These are phyloP conservation scores for Candida pini DNA, from an alignment of 805 yeast species.

Conservation along the genomic window DNA sequence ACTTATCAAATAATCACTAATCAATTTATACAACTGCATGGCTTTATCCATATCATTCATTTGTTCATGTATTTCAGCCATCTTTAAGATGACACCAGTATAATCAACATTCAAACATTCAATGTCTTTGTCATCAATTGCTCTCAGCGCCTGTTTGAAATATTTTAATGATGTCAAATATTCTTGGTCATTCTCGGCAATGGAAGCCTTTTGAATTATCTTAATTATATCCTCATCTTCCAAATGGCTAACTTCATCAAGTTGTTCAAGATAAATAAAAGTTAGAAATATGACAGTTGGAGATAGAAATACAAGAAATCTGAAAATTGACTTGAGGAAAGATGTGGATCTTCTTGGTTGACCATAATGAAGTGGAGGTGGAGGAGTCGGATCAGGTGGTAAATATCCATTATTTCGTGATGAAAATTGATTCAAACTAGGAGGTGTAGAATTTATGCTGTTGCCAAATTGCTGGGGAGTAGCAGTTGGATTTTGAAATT, in stretches of 20 bases:
- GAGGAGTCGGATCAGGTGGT: constrained; percentile 1
- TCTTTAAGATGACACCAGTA: constrained; percentile 79
- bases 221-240: neutral
- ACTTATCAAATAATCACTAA: constrained; percentile 10
- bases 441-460: constrained; percentile 1
- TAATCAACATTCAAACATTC: constrained; percentile 66
- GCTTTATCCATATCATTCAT: constrained; percentile 23
- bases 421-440: neutral
- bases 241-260: neutral
- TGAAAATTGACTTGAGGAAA: neutral
- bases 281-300: neutral
- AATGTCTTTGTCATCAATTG: constrained; percentile 49
- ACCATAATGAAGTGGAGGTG: constrained; percentile 1
- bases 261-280: neutral
- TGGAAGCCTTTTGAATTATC: constrained; percentile 8
- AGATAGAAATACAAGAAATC: neutral
- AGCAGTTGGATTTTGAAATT: constrained; percentile 19
- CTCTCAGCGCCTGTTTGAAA: constrained; percentile 66
- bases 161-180: constrained; percentile 58
- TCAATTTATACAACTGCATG: constrained; percentile 18
- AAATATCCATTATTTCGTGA: neutral
- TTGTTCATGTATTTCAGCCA: constrained; percentile 74
- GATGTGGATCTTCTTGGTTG: neutral
- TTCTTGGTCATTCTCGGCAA: constrained; percentile 33
- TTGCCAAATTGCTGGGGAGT: constrained; percentile 11